These are phyloP conservation scores for Flaveria sonorensis DNA, from an alignment of 129 eudicot genomes.

Conservation along the genomic window DNA sequence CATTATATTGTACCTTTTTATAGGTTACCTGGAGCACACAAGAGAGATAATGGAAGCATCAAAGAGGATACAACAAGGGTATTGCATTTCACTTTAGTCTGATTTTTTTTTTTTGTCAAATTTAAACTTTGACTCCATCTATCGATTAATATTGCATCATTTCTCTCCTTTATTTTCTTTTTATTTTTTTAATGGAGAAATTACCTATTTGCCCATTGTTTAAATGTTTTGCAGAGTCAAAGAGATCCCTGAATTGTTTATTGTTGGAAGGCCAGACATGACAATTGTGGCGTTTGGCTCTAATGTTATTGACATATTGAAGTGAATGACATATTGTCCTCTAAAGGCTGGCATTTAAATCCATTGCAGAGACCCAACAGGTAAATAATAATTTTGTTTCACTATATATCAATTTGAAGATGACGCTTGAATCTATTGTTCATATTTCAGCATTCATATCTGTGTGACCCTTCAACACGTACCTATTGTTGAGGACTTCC, in stretches of 20 bases:
- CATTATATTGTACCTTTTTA: conserved; percentile 2
- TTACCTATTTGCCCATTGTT: conserved; percentile 7
- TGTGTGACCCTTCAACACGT: conserved; percentile 99
- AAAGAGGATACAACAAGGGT: conserved; percentile 88
- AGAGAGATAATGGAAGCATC: conserved; percentile 95
- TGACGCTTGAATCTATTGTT: neutral
- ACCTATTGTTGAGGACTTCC: conserved; percentile 57
- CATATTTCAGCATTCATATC: conserved; percentile 78
- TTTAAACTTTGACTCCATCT: too few relatives aligned
- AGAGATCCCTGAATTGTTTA: conserved; percentile 69
- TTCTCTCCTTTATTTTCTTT: neutral
- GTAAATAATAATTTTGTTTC: conserved; percentile 33
- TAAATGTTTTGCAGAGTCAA: conserved; percentile 49
- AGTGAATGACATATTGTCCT: conserved; percentile 81
- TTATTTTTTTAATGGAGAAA: neutral
- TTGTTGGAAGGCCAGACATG: conserved; percentile 98
- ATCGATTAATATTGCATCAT: too few relatives aligned
- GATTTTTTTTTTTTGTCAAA: too few relatives aligned
- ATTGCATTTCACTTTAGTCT: neutral
- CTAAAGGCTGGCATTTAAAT: conserved; percentile 98
- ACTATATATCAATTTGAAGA: neutral
- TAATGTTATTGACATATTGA: conserved; percentile 72
- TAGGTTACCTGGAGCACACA: conserved; percentile 93
- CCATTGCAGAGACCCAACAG: conserved; percentile 98
- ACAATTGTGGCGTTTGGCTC: conserved; percentile 95